Evolutionary conservation across 345 rosid species (phyloP).

Genomic region (Populus nigra): DNA sequence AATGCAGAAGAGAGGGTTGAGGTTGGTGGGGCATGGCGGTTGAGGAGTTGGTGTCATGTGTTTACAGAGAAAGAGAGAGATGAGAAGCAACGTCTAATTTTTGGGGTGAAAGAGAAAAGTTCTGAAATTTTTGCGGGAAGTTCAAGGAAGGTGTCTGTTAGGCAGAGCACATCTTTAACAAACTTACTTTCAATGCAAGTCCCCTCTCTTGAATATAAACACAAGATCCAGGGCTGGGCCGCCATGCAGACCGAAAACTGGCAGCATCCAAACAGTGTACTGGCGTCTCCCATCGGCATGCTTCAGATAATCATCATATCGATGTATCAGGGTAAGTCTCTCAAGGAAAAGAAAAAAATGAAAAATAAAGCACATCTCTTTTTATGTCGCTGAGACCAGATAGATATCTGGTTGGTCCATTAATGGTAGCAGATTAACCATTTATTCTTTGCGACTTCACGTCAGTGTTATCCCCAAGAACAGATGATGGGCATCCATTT

Average conservation of each 20-base stretch:
- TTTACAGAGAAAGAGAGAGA: slow-evolving; percentile 30
- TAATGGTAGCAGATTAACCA: neutral
- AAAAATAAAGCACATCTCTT: neutral
- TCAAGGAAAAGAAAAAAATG: neutral
- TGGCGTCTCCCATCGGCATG: neutral
- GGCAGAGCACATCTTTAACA: slow-evolving; percentile 42
- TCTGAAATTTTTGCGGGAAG: slow-evolving; percentile 56
- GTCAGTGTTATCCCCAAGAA: neutral
- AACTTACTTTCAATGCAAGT: slow-evolving; percentile 26
- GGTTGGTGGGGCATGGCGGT: slow-evolving; percentile 52
- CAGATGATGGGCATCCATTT: neutral
- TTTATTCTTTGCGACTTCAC: neutral
- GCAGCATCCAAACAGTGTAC: neutral
- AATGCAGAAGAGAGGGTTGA: slow-evolving; percentile 21
- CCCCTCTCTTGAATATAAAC: neutral
- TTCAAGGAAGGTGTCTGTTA: slow-evolving; percentile 58
- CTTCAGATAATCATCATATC: neutral
- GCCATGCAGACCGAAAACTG: neutral
- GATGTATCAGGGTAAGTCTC: neutral
- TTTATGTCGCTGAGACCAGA: neutral
- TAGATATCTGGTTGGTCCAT: neutral
- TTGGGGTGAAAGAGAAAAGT: neutral
- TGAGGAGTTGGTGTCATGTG: slow-evolving; percentile 54
- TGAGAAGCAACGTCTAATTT: slow-evolving; percentile 17
- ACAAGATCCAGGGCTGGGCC: neutral